These are phyloP conservation scores for Metschnikowia bowlesiae DNA, from an alignment of 805 yeast species.

Conservation along the genomic window DNA sequence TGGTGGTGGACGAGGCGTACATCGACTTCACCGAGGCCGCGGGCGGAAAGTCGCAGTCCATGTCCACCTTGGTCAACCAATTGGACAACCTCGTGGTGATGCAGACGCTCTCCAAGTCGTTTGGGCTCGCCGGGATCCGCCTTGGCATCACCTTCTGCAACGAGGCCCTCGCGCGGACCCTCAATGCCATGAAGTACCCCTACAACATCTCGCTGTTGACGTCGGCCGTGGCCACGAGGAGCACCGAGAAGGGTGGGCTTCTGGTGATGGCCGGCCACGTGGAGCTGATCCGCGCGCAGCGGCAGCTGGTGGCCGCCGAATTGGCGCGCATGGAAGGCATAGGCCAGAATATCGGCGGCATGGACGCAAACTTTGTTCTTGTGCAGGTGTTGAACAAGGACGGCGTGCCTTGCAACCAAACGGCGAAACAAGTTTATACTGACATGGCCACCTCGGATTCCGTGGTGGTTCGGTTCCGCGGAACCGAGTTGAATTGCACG, in stretches of 20 bases:
- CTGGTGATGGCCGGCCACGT: slow-evolving; percentile 55
- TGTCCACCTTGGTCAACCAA: slow-evolving; percentile 73
- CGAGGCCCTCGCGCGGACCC: slow-evolving; percentile 53
- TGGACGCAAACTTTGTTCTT: slow-evolving; percentile 81
- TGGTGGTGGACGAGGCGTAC: slow-evolving; percentile 93
- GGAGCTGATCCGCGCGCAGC: slow-evolving; percentile 47
- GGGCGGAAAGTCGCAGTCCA: slow-evolving; percentile 46
- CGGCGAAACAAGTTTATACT: slow-evolving; percentile 65
- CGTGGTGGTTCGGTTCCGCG: slow-evolving; percentile 89
- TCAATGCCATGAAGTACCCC: slow-evolving; percentile 94
- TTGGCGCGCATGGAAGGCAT: slow-evolving; percentile 58
- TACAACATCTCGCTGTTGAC: slow-evolving; percentile 86
- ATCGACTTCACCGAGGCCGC: slow-evolving; percentile 59
- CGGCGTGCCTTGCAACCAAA: slow-evolving; percentile 61
- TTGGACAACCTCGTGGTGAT: slow-evolving; percentile 80
- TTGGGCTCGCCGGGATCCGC: slow-evolving; percentile 94
- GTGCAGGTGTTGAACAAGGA: slow-evolving; percentile 60
- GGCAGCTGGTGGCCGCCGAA: slow-evolving; percentile 48
- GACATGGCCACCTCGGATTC: slow-evolving; percentile 65
- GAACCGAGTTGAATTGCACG: slow-evolving; percentile 80
- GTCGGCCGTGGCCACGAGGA: slow-evolving; percentile 68
- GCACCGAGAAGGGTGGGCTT: slow-evolving; percentile 58
- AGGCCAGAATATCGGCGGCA: slow-evolving; percentile 75
- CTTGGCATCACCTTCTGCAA: slow-evolving; percentile 75
- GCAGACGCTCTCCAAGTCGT: slow-evolving; percentile 91